A percentile compares a stretch with the other conserved stretches of the same genome.
Conservation (phyloP, 768 basidiomycete species). For the Boletus pseudo-olivaceus region DNA sequence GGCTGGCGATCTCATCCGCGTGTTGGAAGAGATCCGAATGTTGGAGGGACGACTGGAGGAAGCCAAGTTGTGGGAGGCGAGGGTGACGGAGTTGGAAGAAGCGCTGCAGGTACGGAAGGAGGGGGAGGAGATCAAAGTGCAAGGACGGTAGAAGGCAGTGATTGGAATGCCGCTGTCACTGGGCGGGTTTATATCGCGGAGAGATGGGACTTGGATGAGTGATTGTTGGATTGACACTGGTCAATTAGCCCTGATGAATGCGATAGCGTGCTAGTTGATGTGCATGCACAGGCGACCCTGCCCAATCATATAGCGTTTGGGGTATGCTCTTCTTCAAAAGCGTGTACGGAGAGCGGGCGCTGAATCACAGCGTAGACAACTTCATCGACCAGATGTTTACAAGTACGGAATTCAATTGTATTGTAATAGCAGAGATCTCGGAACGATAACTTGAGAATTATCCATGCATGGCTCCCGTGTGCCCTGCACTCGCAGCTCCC, state of each 20-base stretch:
- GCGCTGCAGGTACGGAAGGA: conserved; percentile 19
- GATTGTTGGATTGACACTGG: neutral
- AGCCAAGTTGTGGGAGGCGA: conserved; percentile 24
- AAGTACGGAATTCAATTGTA: neutral
- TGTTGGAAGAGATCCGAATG: conserved; percentile 27
- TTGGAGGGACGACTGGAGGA: conserved; percentile 25
- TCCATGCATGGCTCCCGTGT: neutral
- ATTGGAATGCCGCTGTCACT: neutral
- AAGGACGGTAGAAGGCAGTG: neutral
- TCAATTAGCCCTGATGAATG: neutral
- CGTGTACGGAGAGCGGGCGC: too few species aligned
- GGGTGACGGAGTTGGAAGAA: conserved; percentile 26
- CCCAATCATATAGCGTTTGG: too few species aligned
- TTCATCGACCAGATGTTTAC: neutral
- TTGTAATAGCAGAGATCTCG: neutral
- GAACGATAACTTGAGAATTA: neutral
- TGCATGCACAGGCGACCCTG: neutral
- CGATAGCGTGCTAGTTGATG: neutral
- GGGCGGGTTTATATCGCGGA: neutral
- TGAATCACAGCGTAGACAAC: neutral
- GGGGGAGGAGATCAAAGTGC: neutral
- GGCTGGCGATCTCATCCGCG: conserved; percentile 19
- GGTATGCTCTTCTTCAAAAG: too few species aligned
- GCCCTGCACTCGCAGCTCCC: neutral
- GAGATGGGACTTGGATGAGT: neutral